Base-by-base conservation (phyloP, 495 filamentous ascomycete genomes). In the Annulohypoxylon bovei region DNA sequence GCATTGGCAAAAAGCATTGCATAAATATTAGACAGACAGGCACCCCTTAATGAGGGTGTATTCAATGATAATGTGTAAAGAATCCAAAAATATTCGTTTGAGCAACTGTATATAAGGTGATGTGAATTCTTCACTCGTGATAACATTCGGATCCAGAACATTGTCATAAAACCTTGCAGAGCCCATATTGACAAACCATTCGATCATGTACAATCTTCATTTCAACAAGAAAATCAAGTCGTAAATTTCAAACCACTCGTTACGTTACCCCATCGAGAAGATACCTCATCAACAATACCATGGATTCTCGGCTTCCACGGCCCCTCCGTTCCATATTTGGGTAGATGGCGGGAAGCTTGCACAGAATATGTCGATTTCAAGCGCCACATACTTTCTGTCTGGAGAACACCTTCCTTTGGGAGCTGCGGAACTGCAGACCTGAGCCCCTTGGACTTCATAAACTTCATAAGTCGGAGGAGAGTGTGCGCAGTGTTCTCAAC, bases 401-500 rank as follows among this genome's bases (percentile, higher is more conserved):
- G 20, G 37, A 25, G n/a, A 2, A 1, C 16, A 9, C 39, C 22
- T 7, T 33, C 54, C 22, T 47, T 39, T 40, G 57, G 70, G 11
- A 60, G n/a, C 3, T 32, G 65, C 16, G 65, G 65, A 4, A 32
- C 20, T 9, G 14, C 61, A 7, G 28, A n/a, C 2, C n/a, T 54
- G 12, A 12, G 28, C 6, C 61, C 61, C 20, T 32, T 46, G 6
- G 18, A 20, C 50, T 57, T 32, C 70, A 73, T 66, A 11, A 53
- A 4, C 25, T 46, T 65, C 40, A 61, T 16, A 8, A 66, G 28
- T 2, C 87, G 83, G 8, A 71, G 73, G 14, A 88, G 46, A 27
- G 86, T 76, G 16, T 79, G 80, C 1, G 83, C 82, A 3, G 85
- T 83, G 0, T 83, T 81, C 68, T 90, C 88, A 1, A 86, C 81